A percentile compares a stretch with the other conserved stretches of the same genome.
phyloP scores from a whole-genome alignment of 768 basidiomycete genomes.

The Dioszegia aurantiaca region DNA sequence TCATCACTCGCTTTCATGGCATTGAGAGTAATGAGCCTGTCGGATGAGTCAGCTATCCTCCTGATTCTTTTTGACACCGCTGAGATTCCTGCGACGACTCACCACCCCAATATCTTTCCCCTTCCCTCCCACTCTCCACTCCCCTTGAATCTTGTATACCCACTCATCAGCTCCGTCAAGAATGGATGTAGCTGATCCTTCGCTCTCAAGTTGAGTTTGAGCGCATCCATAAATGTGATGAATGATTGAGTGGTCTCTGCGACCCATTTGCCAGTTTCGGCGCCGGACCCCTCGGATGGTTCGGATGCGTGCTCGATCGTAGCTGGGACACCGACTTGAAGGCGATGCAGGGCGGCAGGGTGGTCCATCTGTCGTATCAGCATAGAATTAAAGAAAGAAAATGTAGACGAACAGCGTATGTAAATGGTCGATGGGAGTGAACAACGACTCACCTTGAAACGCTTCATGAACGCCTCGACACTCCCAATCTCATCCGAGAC shows the following conservation, averaged over 20 bases:
- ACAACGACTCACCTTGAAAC: conserved; percentile 65
- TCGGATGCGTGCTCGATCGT: conserved; percentile 94
- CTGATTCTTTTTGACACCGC: too few relatives aligned
- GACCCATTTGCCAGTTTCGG: conserved; percentile 93
- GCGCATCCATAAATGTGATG: conserved; percentile 97
- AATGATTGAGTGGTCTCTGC: conserved; percentile 97
- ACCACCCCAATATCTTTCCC: conserved; percentile 91
- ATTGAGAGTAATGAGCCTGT: conserved; percentile 93
- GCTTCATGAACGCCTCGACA: conserved; percentile 85
- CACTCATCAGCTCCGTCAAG: conserved; percentile 88
- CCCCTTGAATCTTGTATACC: conserved; percentile 89
- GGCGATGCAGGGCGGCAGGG: conserved; percentile 83
- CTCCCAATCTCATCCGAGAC: conserved; percentile 66
- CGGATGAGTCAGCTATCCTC: conserved; percentile 5
- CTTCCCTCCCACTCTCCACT: conserved; percentile 96
- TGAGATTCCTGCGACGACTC: conserved; percentile 39
- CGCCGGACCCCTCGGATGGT: conserved; percentile 56
- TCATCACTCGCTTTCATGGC: conserved; percentile 97
- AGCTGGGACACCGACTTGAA: conserved; percentile 90
- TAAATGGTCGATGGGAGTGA: neutral
- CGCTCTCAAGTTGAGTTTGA: conserved; percentile 86
- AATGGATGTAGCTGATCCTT: conserved; percentile 96
- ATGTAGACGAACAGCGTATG: too few relatives aligned
- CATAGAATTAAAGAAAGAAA: too few relatives aligned
- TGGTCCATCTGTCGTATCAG: conserved; percentile 69